Evolutionary conservation across 2,329 filamentous ascomycete species (phyloP), one percentile per base, ranked within the genome.

Genomic region (Xylariomycetidae sp.): DNA sequence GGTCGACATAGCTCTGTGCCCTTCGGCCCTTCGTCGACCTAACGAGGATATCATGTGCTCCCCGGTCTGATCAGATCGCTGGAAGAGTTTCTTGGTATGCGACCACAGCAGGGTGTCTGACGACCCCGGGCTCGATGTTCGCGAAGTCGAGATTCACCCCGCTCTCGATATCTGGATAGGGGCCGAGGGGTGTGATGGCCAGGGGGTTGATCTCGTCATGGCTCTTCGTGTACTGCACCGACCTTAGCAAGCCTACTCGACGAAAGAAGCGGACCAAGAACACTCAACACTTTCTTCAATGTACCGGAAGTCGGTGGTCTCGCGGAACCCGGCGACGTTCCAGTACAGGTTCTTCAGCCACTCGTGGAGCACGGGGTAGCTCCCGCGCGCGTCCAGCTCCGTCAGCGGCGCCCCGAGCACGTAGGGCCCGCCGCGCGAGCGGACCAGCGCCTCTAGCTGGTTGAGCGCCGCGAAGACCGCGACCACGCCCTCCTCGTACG

Each of bases 301-400:
- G 47, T 83, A 78, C 40, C 58, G 68, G 43, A 82, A 82, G 40
- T 82, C 63, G 0, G 78, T 82, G 12, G 72, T 76, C 44, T 74
- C 70, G 37, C 53, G 65, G 40, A 76, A 76, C 0, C 67, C 73
- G 13, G 57, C 47, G 1, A 71, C 62, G 37, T 72, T 68, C 65
- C 70, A 77, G 56, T 79, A 80, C 50, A 78, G 48, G 20, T 64
- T 64, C 54, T 68, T 74, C 42, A 81, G 43, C 73, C 75, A 81
- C 41, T 76, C 74, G 49, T 76, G 64, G 35, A 80, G 47, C 9
- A 72, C 63, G 1, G 76, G 76, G 44, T 81, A 81, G 35, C 74
- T 66, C 46, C 74, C 68, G 5, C 77, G 59, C 14, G 81, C 47
- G 46, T 82, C 77, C 9, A 79, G 54, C 50, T 81, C 76, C 0